These are phyloP conservation scores for Terfezia claveryi DNA, from an alignment of 495 filamentous ascomycete species.

Conservation along the genomic window DNA sequence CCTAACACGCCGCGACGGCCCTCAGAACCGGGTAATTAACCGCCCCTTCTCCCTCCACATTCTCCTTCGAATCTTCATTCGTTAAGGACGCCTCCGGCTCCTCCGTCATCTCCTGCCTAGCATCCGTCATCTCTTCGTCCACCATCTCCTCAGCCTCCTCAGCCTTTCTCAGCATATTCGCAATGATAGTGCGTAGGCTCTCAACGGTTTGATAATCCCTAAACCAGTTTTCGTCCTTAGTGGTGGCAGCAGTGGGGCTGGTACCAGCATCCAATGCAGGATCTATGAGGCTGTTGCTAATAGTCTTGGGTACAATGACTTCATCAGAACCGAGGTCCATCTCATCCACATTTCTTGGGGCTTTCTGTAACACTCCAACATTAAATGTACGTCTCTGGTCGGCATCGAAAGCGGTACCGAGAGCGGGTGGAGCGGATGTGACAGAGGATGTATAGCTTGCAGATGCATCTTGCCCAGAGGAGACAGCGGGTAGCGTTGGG, in stretches of 20 bases:
- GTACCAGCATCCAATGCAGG: conserved; percentile 12
- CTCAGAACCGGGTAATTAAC: conserved; percentile 25
- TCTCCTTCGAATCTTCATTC: conserved; percentile 18
- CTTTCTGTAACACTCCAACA: conserved; percentile 66
- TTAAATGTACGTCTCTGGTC: conserved; percentile 69
- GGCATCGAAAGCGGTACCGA: conserved; percentile 60
- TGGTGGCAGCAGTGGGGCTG: background rate
- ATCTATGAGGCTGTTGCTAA: conserved; percentile 14
- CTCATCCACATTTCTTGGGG: conserved; percentile 20
- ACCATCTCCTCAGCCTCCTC: conserved; percentile 9
- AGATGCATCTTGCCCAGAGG: conserved; percentile 31
- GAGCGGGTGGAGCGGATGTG: conserved; percentile 46
- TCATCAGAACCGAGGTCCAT: conserved; percentile 12
- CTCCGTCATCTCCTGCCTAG: conserved; percentile 11
- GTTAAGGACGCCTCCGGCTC: conserved; percentile 6
- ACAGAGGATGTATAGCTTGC: conserved; percentile 31
- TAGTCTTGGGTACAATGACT: conserved; percentile 6
- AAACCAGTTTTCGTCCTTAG: background rate
- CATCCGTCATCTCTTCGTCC: background rate
- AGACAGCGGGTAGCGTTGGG: conserved; percentile 59
- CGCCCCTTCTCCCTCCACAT: conserved; percentile 22
- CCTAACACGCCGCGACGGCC: conserved; percentile 18
- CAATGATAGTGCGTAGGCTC: background rate
- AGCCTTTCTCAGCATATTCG: background rate
- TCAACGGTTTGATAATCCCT: background rate